Evolutionary conservation across 2,329 filamentous ascomycete species (phyloP), one percentile per base, ranked within the genome.

Genomic region (Canariomyces notabilis): DNA sequence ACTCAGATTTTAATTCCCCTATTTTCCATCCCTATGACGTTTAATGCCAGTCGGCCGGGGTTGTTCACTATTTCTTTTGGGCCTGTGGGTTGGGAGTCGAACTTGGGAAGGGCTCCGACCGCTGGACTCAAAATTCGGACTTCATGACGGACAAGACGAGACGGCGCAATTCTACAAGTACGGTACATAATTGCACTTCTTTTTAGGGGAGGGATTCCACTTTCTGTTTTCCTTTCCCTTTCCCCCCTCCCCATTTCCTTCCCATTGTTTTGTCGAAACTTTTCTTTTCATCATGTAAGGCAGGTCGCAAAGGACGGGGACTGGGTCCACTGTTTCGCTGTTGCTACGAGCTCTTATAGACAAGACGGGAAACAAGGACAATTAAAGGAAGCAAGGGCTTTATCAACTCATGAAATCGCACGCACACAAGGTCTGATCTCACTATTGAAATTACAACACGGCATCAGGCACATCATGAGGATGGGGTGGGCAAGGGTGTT

Each of bases 171-270:
- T 39, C 35, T 43, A 22, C 29, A 33, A 40, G 14, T 26, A 40
- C 35, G 39, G 44, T 51, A 52, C 42, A 54, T 49, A 52, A 42
- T 50, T 49, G 43, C 38, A 26, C 33, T n/a, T 16, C 4, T 39
- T 12, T 39, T 41, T 23, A 15, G 18, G 37, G 4, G 15, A 14
- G 14, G 14, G n/a, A 16, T 23, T 33, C 9, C 16, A 5, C n/a
- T 44, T 26, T 19, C n/a, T 35, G n/a, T 45, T 40, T 22, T 23
- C 26, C 18, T 26, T 21, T 7, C 22, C 22, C 26, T 16, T 29
- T 21, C 20, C 7, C n/a, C 26, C 16, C 32, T 23, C 20, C 33
- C 15, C 16, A 14, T 42, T 43, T 37, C n/a, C n/a, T 22, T 42
- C 33, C 26, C 18, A 19, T 37, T 33, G 4, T 37, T 33, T 42